phyloP scores from a whole-genome alignment of 2,329 filamentous ascomycete genomes.

The Fusarium palustre region DNA sequence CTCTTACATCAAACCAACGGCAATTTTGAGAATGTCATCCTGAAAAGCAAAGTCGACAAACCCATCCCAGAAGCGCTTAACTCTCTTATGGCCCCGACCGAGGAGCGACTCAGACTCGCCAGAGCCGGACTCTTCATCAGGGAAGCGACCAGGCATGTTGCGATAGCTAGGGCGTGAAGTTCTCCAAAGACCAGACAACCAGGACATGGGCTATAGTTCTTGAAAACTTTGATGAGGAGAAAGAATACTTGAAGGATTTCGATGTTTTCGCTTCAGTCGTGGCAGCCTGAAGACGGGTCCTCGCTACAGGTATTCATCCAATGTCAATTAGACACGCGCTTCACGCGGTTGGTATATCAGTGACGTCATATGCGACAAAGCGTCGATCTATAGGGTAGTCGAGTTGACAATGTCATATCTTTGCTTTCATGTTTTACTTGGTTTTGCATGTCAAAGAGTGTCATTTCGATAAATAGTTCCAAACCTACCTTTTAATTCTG shows the following conservation, averaged over 20 bases:
- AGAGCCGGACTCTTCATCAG: constrained; percentile 53
- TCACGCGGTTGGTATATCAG: constrained; percentile 11
- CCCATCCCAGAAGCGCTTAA: constrained; percentile 67
- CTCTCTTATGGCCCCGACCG: constrained; percentile 59
- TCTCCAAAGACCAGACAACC: constrained; percentile 30
- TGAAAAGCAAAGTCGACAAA: constrained; percentile 80
- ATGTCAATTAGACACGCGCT: constrained; percentile 19
- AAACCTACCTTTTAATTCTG: not conserved
- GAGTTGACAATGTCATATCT: not conserved
- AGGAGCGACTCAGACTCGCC: constrained; percentile 57
- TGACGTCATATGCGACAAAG: constrained; percentile 21
- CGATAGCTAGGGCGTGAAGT: constrained; percentile 25
- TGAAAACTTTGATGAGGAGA: not conserved
- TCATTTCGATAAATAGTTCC: not conserved
- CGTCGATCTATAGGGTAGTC: not conserved
- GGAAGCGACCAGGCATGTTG: constrained; percentile 46
- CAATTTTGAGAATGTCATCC: constrained; percentile 81
- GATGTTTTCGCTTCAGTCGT: not conserved
- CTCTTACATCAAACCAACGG: constrained; percentile 77
- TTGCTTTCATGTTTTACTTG: not conserved
- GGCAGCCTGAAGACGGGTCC: constrained; percentile 15
- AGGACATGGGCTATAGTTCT: constrained; percentile 14
- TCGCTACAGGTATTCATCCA: not conserved
- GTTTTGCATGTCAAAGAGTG: not conserved
- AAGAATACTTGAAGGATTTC: not conserved